phyloP scores from a whole-genome alignment of 495 filamentous ascomycete genomes.

The Collariella sp. region DNA sequence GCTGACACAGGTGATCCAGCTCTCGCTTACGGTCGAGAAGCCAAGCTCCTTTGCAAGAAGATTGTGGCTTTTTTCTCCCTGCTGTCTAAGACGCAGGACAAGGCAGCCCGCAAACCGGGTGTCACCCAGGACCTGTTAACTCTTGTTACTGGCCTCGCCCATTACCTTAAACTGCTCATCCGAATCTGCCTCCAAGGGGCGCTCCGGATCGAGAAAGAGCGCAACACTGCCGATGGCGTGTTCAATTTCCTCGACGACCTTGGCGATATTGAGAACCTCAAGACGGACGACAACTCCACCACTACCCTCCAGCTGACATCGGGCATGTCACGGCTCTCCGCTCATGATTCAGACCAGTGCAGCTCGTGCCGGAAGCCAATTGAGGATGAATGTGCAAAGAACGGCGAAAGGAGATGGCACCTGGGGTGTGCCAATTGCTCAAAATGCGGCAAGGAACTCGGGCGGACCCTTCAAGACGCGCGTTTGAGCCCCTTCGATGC shows the following conservation, averaged over 20 bases:
- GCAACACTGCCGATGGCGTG: conserved; percentile 61
- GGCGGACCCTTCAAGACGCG: conserved; percentile 52
- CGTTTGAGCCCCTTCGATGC: conserved; percentile 56
- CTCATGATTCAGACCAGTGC: conserved; percentile 75
- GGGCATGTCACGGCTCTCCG: conserved; percentile 64
- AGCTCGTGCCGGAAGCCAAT: conserved; percentile 72
- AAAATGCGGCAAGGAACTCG: conserved; percentile 66
- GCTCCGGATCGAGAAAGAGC: conserved; percentile 82
- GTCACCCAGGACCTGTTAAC: conserved; percentile 95
- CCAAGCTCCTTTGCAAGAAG: conserved; percentile 97
- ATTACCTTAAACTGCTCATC: conserved; percentile 97
- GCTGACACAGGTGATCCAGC: conserved; percentile 40
- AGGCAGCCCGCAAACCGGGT: conserved; percentile 75
- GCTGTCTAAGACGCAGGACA: conserved; percentile 87
- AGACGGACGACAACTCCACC: conserved; percentile 50
- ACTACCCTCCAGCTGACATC: conserved; percentile 62
- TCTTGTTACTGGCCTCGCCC: conserved; percentile 90
- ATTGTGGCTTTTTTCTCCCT: conserved; percentile 96
- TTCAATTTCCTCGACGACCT: conserved; percentile 75
- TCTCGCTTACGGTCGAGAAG: conserved; percentile 84
- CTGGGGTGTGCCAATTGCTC: conserved; percentile 66
- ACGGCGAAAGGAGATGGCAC: conserved; percentile 73
- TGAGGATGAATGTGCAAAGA: conserved; percentile 80
- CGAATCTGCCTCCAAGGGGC: conserved; percentile 92
- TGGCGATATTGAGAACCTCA: conserved; percentile 60